A percentile compares a stretch with the other conserved stretches of the same genome.
These are phyloP conservation scores for Penicillium sp. DNA, from an alignment of 2,329 filamentous ascomycete species.

Conservation along the genomic window DNA sequence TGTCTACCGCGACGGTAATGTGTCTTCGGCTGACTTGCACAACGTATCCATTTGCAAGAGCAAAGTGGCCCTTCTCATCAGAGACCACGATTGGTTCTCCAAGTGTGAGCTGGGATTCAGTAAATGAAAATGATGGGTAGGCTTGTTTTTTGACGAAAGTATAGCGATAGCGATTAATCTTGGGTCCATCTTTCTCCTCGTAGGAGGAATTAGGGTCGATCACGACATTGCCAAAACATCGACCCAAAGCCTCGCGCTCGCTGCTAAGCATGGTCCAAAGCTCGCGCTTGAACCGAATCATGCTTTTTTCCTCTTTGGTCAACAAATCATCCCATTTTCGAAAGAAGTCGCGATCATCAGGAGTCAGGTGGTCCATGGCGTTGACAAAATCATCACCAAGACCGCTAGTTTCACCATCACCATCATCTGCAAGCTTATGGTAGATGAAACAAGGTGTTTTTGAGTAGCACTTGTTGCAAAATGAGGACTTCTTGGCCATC, in stretches of 20 bases:
- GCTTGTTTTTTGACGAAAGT: conserved; percentile 65
- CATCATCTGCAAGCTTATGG: conserved; percentile 79
- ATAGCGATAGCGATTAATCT: conserved; percentile 87
- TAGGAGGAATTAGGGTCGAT: conserved; percentile 67
- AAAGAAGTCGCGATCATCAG: conserved; percentile 72
- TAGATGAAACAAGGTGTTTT: conserved; percentile 87
- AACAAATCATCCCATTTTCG: conserved; percentile 87
- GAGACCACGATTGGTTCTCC: conserved; percentile 95
- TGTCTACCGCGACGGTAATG: conserved; percentile 83
- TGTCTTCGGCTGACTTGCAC: conserved; percentile 63
- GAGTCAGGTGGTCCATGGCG: conserved; percentile 65
- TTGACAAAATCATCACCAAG: conserved; percentile 75
- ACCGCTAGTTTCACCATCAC: conserved; percentile 72
- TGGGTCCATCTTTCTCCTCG: conserved; percentile 62
- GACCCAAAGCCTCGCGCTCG: conserved; percentile 76
- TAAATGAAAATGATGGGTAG: conserved; percentile 63
- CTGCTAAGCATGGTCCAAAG: conserved; percentile 91
- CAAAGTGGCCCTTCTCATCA: conserved; percentile 89
- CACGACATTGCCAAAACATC: conserved; percentile 81
- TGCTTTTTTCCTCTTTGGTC: conserved; percentile 87
- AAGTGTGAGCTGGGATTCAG: conserved; percentile 76
- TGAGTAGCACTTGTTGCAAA: no score
- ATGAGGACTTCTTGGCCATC: no score
- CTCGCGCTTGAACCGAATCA: conserved; percentile 76
- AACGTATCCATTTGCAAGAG: conserved; percentile 84